A percentile compares a stretch with the other conserved stretches of the same genome.
Evolutionary conservation across 768 basidiomycete genomes (phyloP).

Genomic region (Dioszegia crocea): DNA sequence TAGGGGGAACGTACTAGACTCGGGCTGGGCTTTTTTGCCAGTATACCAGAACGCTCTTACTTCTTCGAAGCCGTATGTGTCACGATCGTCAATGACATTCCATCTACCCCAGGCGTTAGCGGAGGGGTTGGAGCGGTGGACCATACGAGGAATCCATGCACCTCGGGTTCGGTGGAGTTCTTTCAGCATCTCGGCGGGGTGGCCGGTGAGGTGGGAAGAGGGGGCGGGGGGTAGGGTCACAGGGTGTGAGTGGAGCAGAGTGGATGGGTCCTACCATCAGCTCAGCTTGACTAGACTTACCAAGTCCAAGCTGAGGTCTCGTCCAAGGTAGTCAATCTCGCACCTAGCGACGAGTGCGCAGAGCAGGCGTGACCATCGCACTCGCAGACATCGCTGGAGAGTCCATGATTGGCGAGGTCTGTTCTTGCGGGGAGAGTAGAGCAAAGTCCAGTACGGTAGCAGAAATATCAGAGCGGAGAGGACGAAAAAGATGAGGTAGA

Average conservation of each 20-base stretch:
- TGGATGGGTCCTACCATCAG: slow-evolving; percentile 20
- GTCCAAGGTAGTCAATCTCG: slow-evolving; percentile 39
- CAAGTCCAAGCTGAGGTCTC: slow-evolving; percentile 25
- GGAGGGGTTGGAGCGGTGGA: slow-evolving; percentile 18
- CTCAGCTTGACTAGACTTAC: slow-evolving; percentile 12
- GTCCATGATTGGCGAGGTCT: slow-evolving; percentile 32
- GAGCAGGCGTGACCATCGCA: slow-evolving; percentile 25
- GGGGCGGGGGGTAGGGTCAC: slow-evolving; percentile 33
- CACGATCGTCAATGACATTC: slow-evolving; percentile 14
- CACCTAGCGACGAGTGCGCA: slow-evolving; percentile 37
- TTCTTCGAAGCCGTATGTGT: slow-evolving; percentile 23
- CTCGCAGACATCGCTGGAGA: slow-evolving; percentile 30
- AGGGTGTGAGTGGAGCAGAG: slow-evolving; percentile 31
- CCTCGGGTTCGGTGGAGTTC: slow-evolving; percentile 24
- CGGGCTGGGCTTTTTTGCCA: slow-evolving; percentile 25
- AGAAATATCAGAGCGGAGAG: slow-evolving; percentile 24
- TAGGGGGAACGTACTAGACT: slow-evolving; percentile 13
- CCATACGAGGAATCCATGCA: slow-evolving; percentile 26
- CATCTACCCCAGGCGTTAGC: slow-evolving; percentile 23
- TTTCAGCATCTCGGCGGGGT: slow-evolving; percentile 21
- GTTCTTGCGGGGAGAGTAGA: slow-evolving; percentile 17
- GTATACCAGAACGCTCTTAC: slow-evolving; percentile 43
- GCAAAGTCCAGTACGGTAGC: slow-evolving; percentile 31
- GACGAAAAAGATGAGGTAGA: slow-evolving; percentile 30
- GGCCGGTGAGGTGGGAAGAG: slow-evolving; percentile 20